Evolutionary conservation across 1,139 yeast genomes (phyloP), one percentile per base, ranked within the genome.

Genomic region (Yamadazyma dendronema): DNA sequence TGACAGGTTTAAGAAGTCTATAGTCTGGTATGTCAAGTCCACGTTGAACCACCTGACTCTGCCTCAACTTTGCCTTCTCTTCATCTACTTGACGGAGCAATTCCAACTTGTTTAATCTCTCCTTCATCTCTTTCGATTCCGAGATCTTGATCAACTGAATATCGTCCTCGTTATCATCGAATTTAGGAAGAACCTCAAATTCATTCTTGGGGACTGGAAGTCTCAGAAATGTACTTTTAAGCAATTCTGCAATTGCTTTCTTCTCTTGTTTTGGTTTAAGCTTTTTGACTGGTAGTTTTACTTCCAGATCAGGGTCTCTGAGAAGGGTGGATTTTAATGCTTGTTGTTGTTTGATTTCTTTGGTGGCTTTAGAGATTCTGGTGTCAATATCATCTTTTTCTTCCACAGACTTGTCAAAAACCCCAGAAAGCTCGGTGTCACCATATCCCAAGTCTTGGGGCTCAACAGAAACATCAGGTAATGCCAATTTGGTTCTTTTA

Each of bases 401-500:
- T 28, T 14, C 39, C 23, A 16, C 15, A 12, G 11, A 13, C 3
- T 14, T 5, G 2, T 37, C 31, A 26, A 48, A 46, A 2, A 43
- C 47, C 1, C 52, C 52, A 9, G 41, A 37, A n/a, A 48, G 31
- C 13, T 46, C 49, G 22, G 44, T 46, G 9, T 27, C 30, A 12
- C 41, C 46, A 33, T 16, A 35, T n/a, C 26, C 31, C 5, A 11
- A 30, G 9, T 35, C 31, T 19, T 41, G 36, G 7, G 16, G 30
- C 14, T 22, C 25, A 17, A 22, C 33, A 13, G 29, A 35, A 12
- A 35, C 42, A 4, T 21, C 41, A 4, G 88, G 80, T 11, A 85
- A 60, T 4, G 64, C 67, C 17, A 84, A 59, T 44, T 74, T 77
- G 11, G 84, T 64, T 41, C 79, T 72, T 49, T 83, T 79, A 35